A percentile compares a stretch with the other conserved stretches of the same genome.
Conservation (phyloP, 208 protist species). For the Leishmania braziliensis region DNA sequence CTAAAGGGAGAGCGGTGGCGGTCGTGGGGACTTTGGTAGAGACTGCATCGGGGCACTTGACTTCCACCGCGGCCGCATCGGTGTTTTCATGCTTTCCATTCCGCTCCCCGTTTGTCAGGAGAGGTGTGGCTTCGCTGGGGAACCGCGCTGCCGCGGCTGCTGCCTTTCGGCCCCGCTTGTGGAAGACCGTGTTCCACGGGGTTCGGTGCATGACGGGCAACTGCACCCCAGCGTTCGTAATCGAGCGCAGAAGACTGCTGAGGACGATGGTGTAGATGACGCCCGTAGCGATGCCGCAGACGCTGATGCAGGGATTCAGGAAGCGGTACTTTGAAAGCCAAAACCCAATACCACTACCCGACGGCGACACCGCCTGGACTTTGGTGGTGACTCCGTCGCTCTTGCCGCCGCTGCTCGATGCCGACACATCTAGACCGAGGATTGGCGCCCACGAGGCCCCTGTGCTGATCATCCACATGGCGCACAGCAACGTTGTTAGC, state of each 20-base stretch:
- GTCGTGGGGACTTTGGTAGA: background rate
- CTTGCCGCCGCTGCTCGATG: constrained; percentile 3
- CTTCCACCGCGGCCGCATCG: background rate
- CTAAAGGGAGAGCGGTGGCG: background rate
- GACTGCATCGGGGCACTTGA: background rate
- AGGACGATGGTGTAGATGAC: constrained; percentile 31
- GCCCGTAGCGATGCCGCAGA: constrained; percentile 30
- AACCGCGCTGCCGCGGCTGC: background rate
- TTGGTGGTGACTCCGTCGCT: background rate
- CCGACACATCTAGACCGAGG: constrained; percentile 1
- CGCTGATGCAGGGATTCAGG: constrained; percentile 7
- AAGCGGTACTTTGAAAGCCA: constrained; percentile 15
- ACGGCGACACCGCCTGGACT: background rate
- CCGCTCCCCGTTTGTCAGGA: background rate
- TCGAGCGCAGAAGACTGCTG: constrained; percentile 39
- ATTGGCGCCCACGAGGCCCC: constrained; percentile 28
- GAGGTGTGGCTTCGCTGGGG: constrained; percentile 1
- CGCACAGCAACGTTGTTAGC: constrained; percentile 28
- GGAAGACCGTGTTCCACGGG: constrained; percentile 29
- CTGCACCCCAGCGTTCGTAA: constrained; percentile 39
- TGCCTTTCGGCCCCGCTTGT: constrained; percentile 8
- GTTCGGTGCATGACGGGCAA: constrained; percentile 31
- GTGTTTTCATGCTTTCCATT: no score
- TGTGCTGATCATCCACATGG: constrained; percentile 28
- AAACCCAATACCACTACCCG: background rate